phyloP scores from a whole-genome alignment of 2,329 filamentous ascomycete genomes.

The Albifimbria verrucaria region DNA sequence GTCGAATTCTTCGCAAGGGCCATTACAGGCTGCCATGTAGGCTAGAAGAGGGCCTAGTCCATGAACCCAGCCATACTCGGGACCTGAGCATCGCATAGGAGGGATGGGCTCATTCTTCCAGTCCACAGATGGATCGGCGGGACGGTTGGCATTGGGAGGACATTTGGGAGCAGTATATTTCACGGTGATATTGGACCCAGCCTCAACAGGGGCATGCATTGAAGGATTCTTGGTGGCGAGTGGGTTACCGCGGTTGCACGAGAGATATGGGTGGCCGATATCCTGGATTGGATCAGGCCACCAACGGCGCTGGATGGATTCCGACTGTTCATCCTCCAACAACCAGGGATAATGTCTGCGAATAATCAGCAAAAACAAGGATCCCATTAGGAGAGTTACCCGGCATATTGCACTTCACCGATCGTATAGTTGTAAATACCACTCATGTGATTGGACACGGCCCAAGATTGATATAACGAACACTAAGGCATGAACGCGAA shows the following conservation, averaged over 20 bases:
- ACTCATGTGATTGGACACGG: background rate
- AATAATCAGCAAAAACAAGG: background rate
- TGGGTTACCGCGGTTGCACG: constrained; percentile 11
- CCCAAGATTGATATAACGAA: no score
- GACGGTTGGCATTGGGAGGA: constrained; percentile 1
- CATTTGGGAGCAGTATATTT: constrained; percentile 14
- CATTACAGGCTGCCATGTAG: constrained; percentile 46
- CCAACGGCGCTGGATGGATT: constrained; percentile 11
- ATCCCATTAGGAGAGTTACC: no score
- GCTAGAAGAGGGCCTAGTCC: constrained; percentile 56
- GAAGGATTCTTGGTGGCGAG: constrained; percentile 6
- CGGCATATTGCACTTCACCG: constrained; percentile 1
- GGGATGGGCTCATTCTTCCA: constrained; percentile 38
- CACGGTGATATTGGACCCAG: constrained; percentile 45
- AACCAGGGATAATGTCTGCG: constrained; percentile 8
- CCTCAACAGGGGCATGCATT: constrained; percentile 28
- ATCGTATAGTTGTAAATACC: constrained; percentile 5
- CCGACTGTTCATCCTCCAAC: constrained; percentile 9
- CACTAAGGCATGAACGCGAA: no score
- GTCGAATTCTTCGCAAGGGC: constrained; percentile 32
- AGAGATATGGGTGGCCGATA: constrained; percentile 8
- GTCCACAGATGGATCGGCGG: constrained; percentile 4
- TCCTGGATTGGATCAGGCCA: constrained; percentile 11
- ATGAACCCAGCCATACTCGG: constrained; percentile 43
- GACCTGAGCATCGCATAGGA: background rate